These are phyloP conservation scores for Sorghum bicolor DNA, from an alignment of 176 grass and related monocot species.

Conservation along the genomic window DNA sequence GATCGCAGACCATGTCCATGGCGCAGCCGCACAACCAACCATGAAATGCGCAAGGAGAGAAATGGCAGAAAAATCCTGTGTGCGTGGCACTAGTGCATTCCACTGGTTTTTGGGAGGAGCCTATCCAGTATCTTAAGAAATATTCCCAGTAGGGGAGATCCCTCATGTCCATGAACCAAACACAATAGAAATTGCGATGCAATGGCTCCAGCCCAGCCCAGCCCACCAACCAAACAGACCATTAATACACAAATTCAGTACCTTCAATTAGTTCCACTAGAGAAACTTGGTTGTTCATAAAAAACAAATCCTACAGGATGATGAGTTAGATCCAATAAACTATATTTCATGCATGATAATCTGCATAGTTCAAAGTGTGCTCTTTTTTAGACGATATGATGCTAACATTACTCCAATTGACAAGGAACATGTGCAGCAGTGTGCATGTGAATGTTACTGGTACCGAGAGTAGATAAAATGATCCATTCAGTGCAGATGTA, in stretches of 20 bases:
- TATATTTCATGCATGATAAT: not conserved
- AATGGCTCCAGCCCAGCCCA: not conserved
- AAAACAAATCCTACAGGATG: slow-evolving; percentile 8
- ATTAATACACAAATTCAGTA: not conserved
- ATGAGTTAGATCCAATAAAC: slow-evolving; percentile 25
- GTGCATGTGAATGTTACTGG: not conserved
- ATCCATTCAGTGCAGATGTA: not conserved
- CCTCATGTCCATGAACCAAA: not conserved
- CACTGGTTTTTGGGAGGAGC: not conserved
- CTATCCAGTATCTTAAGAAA: not conserved
- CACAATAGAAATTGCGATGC: not conserved
- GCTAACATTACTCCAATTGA: slow-evolving; percentile 2
- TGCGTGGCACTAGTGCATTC: not conserved
- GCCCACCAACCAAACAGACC: not conserved
- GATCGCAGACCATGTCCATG: not conserved
- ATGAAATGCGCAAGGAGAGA: not conserved
- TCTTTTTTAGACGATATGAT: not conserved
- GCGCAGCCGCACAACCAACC: not conserved
- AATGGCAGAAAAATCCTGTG: not conserved
- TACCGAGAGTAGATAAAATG: slow-evolving; percentile 10
- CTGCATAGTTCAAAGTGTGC: not conserved
- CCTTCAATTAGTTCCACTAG: not conserved
- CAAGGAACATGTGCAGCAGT: not conserved
- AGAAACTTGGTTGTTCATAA: slow-evolving; percentile 1
- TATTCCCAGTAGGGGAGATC: not conserved